Base-by-base conservation (phyloP, 345 rosid genomes). In the Gossypium arboreum region DNA sequence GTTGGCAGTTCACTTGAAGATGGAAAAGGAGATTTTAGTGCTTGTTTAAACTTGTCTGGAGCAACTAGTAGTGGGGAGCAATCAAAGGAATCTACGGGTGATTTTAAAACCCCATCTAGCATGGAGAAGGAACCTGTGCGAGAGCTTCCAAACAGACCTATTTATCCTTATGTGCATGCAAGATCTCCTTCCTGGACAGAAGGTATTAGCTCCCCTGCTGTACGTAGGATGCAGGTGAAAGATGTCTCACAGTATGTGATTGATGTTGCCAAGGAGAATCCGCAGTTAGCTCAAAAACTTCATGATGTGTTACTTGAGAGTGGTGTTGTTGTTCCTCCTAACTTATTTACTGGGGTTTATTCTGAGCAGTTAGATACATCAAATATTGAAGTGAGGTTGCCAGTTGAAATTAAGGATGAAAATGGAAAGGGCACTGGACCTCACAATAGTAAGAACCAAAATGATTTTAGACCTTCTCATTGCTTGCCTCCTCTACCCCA, bases 171-270 rank as follows among this genome's bases (percentile, higher is more conserved):
- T 76, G n/a, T 76, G 3, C 97, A 89, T 84, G 88, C 85, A 41
- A 87, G 94, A 81, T 89, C 90, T 76, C 98, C 97, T 75, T 94
- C 97, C 47, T 94, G 98, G 98, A 94, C 98, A 25, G 97, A 92
- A 88, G 98, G 97, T 78, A 91, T 92, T 75, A 87, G 90, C 86
- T 89, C 92, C 70, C 96, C 97, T n/a, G 91, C 94, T 52, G 92
- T 77, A 29, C 92, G 77, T 41, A 86, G 85, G 83, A 94, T 88
- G 98, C 92, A 94, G 85, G 97, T 89, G 76, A 92, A 91, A 89
- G 93, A 94, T 82, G 97, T 94, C 77, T 94, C 98, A 34, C 88
- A 84, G 76, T 92, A 94, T 81, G 91, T 94, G 97, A 89, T 94
- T 66, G 92, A 94, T 85, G 98, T 94, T 78, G 94, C 98, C 67